Conservation (phyloP, 2,329 filamentous ascomycete species). For the Calonectria honghensis region DNA sequence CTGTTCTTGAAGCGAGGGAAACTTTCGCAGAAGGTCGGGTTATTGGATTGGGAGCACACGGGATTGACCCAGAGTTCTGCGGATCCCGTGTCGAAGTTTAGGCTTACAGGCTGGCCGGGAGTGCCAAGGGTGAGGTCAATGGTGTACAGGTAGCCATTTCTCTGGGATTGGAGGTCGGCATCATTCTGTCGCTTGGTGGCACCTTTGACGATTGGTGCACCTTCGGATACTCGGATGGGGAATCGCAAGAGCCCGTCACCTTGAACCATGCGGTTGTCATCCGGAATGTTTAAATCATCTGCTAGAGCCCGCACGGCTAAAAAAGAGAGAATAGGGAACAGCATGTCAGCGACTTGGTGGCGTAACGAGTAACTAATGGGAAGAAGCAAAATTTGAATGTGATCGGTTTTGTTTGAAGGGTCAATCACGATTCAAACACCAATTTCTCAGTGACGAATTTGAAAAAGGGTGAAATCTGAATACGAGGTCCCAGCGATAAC, state of each 20-base stretch:
- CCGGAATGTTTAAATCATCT: conserved; percentile 45
- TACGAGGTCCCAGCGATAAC: background rate
- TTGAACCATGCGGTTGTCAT: conserved; percentile 51
- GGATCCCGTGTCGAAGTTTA: conserved; percentile 65
- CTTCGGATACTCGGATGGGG: conserved; percentile 54
- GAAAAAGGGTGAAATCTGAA: background rate
- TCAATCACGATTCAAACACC: no score
- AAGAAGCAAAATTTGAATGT: conserved; percentile 30
- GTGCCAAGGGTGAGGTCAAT: conserved; percentile 63
- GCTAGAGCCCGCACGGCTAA: conserved; percentile 56
- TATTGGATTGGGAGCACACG: conserved; percentile 58
- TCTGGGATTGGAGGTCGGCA: conserved; percentile 50
- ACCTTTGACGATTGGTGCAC: conserved; percentile 55
- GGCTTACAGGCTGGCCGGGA: conserved; percentile 61
- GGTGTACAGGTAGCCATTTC: conserved; percentile 61
- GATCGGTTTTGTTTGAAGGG: conserved; percentile 7
- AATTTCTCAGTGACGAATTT: background rate
- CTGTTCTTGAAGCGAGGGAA: conserved; percentile 58
- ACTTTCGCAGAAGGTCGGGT: conserved; percentile 54
- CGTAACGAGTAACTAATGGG: conserved; percentile 55
- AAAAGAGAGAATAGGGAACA: conserved; percentile 56
- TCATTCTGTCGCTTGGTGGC: conserved; percentile 57
- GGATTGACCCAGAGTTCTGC: conserved; percentile 66
- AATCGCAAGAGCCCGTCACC: conserved; percentile 56
- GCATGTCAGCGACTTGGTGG: conserved; percentile 51